Evolutionary conservation across 1,284 basidiomycete genomes (phyloP), one percentile per base, ranked within the genome.

Genomic region (Xerocomus nothofagi): DNA sequence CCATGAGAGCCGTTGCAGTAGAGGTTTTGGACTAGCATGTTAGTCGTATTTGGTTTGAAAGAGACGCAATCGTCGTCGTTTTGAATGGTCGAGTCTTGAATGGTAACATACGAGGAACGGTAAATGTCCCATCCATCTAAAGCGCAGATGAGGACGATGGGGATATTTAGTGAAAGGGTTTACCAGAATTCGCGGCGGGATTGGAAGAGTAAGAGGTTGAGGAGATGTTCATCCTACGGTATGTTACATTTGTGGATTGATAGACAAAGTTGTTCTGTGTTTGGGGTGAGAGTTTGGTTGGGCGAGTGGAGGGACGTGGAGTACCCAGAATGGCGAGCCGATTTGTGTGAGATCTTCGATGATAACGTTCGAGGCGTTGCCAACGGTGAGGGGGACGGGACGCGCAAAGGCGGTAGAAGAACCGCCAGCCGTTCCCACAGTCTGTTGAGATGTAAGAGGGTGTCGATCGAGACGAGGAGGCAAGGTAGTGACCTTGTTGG

Each of bases 71-170:
- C 73, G 48, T 74, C 75, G 21, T 72, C 72, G 44, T 76, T 76
- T 53, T 70, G 59, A 27, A 76, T 67, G 26, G 60, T 61, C 6
- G 70, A 71, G 45, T 75, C 65, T 20, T 63, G 60, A 38, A 76
- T 68, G 2, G 67, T 70, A 6, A 75, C 64, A 30, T 66, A 54
- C 23, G 68, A 67, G 6, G 71, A 74, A 42, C 73, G 70, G 55
- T 76, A 76, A 43, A 76, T 76, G 54, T 78, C 74, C 75, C 76
- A 77, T 6, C 75, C 76, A 48, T 78, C 76, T 64, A 21, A 12
- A 24, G 11, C 6, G 0, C 1, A 11, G 12, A 34, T 32, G 37
- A 38, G 36, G 5, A 37, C 1, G 11, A 15, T 20, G 4, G 0
- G 6, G 4, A 11, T 1, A 5, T 14, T 3, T 12, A 0, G 9